Conservation (phyloP, 345 rosid genomes). For the Eucalyptus sp. region DNA sequence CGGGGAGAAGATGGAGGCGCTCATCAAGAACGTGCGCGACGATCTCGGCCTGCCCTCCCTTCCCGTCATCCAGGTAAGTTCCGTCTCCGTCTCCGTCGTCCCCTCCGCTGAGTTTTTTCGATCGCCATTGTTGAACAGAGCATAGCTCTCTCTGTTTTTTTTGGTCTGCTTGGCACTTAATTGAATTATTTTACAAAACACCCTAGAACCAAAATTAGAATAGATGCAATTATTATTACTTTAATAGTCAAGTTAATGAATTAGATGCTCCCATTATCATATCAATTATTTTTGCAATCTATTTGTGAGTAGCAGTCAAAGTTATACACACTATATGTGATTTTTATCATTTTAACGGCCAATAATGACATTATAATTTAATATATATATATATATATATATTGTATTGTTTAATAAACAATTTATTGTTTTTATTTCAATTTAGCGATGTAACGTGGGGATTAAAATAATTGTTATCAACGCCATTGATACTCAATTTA, state of each 20-base stretch:
- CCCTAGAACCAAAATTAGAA: no score
- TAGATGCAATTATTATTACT: no score
- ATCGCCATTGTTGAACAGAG: not conserved
- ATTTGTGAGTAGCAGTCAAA: no score
- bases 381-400: no score
- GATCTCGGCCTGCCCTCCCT: constrained; percentile 66
- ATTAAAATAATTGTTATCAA: not conserved
- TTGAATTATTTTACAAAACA: no score
- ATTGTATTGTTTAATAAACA: no score
- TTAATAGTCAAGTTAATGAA: not conserved
- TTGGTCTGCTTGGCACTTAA: not conserved
- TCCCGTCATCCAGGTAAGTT: constrained; percentile 57
- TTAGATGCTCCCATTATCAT: not conserved
- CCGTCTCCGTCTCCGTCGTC: not conserved
- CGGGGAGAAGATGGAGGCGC: constrained; percentile 37
- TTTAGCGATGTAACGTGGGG: fast-evolving
- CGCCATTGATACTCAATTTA: not conserved
- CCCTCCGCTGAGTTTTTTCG: not conserved
- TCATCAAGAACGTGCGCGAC: constrained; percentile 44
- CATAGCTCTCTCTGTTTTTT: no score
- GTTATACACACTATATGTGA: no score
- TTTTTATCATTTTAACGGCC: no score
- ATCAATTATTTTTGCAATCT: not conserved
- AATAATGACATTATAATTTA: no score
- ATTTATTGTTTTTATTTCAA: not conserved